A percentile compares a stretch with the other conserved stretches of the same genome.
These are phyloP conservation scores for Camellia lanceoleosa DNA, from an alignment of 148 eudicot species.

Conservation along the genomic window DNA sequence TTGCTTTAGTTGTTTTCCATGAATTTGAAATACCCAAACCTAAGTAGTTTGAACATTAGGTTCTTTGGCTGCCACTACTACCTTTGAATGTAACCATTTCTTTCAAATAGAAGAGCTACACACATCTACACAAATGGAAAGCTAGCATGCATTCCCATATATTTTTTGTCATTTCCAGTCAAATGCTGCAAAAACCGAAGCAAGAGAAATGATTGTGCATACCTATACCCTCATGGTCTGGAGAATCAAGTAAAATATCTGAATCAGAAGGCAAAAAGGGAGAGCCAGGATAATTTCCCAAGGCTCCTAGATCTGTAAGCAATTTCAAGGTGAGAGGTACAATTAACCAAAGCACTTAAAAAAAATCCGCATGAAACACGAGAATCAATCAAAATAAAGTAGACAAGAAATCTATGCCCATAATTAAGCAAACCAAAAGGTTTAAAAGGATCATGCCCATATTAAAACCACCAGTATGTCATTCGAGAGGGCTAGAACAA, in stretches of 20 bases:
- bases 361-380: background rate
- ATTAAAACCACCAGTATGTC: background rate
- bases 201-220: constrained; percentile 7
- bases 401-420: background rate
- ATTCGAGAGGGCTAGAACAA: background rate
- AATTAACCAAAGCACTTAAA: background rate
- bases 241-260: constrained; percentile 36
- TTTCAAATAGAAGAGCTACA: background rate
- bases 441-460: background rate
- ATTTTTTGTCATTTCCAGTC: no score
- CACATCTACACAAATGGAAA: background rate
- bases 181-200: constrained; percentile 1
- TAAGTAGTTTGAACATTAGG: background rate
- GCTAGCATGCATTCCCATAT: no score
- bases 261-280: constrained; percentile 95
- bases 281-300: constrained; percentile 96
- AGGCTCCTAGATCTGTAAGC: constrained; percentile 82
- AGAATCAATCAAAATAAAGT: background rate
- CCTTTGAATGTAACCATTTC: background rate
- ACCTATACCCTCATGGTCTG: constrained; percentile 39
- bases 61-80: background rate
- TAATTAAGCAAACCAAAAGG: background rate
- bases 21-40: constrained; percentile 4
- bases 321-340: background rate
- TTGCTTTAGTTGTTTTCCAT: background rate